Evolutionary conservation across 106 monocot species (phyloP), one percentile per base, ranked within the genome.

Genomic region (Narthecium ossifragum): DNA sequence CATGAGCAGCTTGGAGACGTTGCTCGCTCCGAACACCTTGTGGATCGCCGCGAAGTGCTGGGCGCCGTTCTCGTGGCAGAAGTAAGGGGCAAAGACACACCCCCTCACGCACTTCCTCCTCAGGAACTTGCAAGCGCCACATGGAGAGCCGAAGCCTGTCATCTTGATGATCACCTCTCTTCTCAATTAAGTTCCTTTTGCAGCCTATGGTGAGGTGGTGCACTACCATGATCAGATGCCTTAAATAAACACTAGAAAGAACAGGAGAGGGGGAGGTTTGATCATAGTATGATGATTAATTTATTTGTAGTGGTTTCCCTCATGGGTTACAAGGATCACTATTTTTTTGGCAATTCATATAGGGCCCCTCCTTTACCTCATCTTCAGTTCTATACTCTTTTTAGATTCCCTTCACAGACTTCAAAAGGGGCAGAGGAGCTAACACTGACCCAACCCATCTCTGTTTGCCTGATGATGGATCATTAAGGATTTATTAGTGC

Each of bases 61-160:
- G 6, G 76, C 67, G 9, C 74, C 73, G 54, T 77, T 69, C 39
- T 78, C 85, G 8, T 63, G 29, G 63, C 73, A 71, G 63, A 86
- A 86, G 70, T 86, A 74, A 17, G 85, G 81, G 4, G 85, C 80
- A 38, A 86, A 81, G 15, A 85, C 45, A 31, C 82, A 88, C 7
- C 70, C 76, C 22, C 54, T 11, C 13, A 63, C 66, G 47, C 87
- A 88, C 75, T 79, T 88, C 26, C 87, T 53, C 43, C 87, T 39
- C 59, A 88, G 71, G 73, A 88, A 88, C 73, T 88, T 88, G 82
- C 87, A 88, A 18, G 87, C 87, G 1, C 87, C 82, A 38, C 87
- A 88, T 1, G 87, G 87, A 18, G 75, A 64, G 2, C 79, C 78
- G 43, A 88, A 64, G 1, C 93, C 93, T 33, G 93, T 77, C 93